Conservation (phyloP, 768 basidiomycete species). For the Tephrocybe sp. region DNA sequence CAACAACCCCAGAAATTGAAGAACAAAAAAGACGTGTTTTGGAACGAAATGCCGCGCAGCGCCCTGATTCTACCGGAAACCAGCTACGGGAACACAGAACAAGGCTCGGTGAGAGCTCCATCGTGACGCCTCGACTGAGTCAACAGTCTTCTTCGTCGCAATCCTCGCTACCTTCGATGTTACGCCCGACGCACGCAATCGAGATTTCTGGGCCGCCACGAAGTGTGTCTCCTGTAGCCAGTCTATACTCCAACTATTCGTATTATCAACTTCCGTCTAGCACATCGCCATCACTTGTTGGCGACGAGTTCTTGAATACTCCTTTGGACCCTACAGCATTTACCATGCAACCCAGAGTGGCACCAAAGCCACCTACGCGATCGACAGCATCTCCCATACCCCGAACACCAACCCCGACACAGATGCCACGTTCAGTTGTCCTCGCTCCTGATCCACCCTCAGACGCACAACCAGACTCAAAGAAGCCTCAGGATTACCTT, state of each 20-base stretch:
- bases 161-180: background rate
- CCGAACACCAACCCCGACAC: background rate
- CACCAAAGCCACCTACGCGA: constrained; percentile 7
- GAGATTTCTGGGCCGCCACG: constrained; percentile 31
- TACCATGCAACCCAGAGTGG: constrained; percentile 9
- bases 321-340: constrained; percentile 16
- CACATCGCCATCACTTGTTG: constrained; percentile 40
- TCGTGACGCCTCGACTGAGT: background rate
- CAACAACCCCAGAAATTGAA: constrained; percentile 32
- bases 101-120: background rate
- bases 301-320: constrained; percentile 20
- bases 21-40: constrained; percentile 49
- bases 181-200: constrained; percentile 8
- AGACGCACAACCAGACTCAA: constrained; percentile 1
- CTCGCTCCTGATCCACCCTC: constrained; percentile 3
- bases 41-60: constrained; percentile 51
- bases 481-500: constrained; percentile 64
- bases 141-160: constrained; percentile 2
- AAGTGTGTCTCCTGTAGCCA: constrained; percentile 30
- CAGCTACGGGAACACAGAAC: background rate
- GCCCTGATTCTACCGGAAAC: constrained; percentile 28
- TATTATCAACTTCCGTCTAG: constrained; percentile 62
- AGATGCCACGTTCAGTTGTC: background rate
- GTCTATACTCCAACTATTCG: constrained; percentile 63
- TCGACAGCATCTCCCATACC: constrained; percentile 14